Conservation (phyloP, 345 rosid species). For the Psidium friedrichsthalianum region DNA sequence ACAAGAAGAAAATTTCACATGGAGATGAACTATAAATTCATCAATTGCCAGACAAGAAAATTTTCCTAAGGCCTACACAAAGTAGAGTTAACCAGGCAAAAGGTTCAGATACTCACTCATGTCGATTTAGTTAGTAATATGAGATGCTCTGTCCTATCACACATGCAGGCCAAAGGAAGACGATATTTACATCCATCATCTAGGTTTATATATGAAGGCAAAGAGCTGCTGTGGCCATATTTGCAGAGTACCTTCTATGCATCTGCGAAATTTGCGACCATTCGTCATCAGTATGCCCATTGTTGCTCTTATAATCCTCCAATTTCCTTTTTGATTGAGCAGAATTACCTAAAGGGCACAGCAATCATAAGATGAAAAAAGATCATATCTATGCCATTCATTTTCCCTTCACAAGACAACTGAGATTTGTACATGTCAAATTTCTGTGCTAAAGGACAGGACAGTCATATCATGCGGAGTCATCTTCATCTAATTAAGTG, state of each 20-base stretch:
- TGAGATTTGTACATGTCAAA: not conserved
- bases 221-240: not conserved
- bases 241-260: conserved; percentile 45
- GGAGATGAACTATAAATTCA: not conserved
- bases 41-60: not conserved
- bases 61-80: not conserved
- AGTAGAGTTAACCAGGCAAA: not conserved
- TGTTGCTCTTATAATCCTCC: conserved; percentile 19
- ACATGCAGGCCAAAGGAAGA: not conserved
- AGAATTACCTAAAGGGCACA: conserved; percentile 15
- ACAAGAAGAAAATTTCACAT: not conserved
- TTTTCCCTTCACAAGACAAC: not conserved
- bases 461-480: not conserved
- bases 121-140: not conserved
- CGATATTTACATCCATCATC: not conserved
- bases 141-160: not conserved
- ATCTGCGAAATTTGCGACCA: conserved; percentile 51
- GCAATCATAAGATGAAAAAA: not conserved
- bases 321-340: conserved; percentile 11
- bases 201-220: not conserved
- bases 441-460: not conserved
- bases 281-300: conserved; percentile 43
- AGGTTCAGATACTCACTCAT: not conserved
- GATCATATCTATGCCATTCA: not conserved
- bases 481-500: not conserved